Conservation (phyloP, 768 basidiomycete genomes). For the Lactarius pseudohatsudake region DNA sequence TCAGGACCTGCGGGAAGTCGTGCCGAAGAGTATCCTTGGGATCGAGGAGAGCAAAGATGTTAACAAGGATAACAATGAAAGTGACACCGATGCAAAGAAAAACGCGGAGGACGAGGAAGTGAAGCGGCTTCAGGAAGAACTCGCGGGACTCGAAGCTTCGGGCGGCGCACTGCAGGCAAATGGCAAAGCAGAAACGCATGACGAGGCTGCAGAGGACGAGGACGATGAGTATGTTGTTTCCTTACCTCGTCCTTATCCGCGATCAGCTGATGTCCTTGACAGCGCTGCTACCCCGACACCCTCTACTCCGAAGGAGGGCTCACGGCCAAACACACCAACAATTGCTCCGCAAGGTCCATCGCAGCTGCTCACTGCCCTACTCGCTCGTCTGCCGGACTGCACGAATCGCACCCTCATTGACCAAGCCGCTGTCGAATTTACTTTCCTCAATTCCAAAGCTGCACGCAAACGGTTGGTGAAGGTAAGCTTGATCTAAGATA, state of each 20-base stretch:
- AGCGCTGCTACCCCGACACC: conserved; percentile 62
- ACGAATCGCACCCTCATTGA: conserved; percentile 88
- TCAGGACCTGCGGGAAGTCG: conserved; percentile 87
- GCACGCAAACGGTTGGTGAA: conserved; percentile 88
- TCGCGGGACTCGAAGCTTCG: conserved; percentile 56
- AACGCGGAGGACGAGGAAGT: conserved; percentile 67
- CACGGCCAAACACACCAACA: conserved; percentile 58
- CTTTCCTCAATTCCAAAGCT: conserved; percentile 94
- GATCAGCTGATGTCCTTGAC: conserved; percentile 3
- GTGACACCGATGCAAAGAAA: conserved; percentile 54
- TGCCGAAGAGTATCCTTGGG: conserved; percentile 84
- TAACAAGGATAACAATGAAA: conserved; percentile 39
- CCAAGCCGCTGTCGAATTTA: conserved; percentile 93
- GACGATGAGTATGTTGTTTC: conserved; percentile 36
- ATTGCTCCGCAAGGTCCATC: conserved; percentile 88
- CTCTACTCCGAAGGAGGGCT: conserved; percentile 58
- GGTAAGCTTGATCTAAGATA: conserved; percentile 42
- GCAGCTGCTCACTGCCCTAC: conserved; percentile 85
- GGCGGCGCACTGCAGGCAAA: conserved; percentile 30
- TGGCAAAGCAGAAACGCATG: conserved; percentile 24
- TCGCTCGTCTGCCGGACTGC: conserved; percentile 91
- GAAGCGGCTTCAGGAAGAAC: conserved; percentile 73
- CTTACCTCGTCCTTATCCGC: background rate
- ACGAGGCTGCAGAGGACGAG: conserved; percentile 28
- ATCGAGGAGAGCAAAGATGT: conserved; percentile 45